A percentile compares a stretch with the other conserved stretches of the same genome.
Conservation (phyloP, 495 filamentous ascomycete species). For the Aspergillus coremiiformis region DNA sequence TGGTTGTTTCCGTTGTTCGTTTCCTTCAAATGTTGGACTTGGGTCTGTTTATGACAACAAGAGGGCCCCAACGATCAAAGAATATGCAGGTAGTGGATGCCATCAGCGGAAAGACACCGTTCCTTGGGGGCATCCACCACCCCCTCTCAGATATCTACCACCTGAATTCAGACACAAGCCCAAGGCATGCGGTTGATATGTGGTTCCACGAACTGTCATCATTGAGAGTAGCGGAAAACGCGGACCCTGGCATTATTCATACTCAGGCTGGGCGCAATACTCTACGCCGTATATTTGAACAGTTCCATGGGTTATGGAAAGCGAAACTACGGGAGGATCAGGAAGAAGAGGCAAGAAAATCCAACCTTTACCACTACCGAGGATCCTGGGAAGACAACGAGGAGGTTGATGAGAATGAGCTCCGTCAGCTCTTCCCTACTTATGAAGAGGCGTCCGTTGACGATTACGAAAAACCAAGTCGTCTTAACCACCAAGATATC, state of each 20-base stretch:
- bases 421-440: conserved; percentile 72
- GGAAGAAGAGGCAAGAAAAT: conserved; percentile 59
- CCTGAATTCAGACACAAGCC: conserved; percentile 11
- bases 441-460: conserved; percentile 48
- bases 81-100: conserved; percentile 23
- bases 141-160: conserved; percentile 16
- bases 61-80: conserved; percentile 14
- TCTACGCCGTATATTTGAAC: conserved; percentile 49
- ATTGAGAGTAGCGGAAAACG: conserved; percentile 28
- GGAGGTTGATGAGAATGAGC: conserved; percentile 67
- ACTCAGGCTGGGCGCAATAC: conserved; percentile 22
- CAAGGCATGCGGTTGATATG: conserved; percentile 39
- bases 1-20: conserved; percentile 68
- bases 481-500: conserved; percentile 36
- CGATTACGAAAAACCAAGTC: conserved; percentile 19
- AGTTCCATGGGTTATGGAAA: conserved; percentile 73
- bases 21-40: conserved; percentile 76
- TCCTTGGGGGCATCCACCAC: conserved; percentile 47
- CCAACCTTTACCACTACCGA: conserved; percentile 71
- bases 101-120: conserved; percentile 52
- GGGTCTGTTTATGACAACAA: conserved; percentile 56
- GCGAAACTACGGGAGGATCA: conserved; percentile 63
- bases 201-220: conserved; percentile 39
- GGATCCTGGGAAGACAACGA: conserved; percentile 67
- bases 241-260: conserved; percentile 27